Base-by-base conservation (phyloP, 1,284 basidiomycete species). In the Takashimella koratensis region DNA sequence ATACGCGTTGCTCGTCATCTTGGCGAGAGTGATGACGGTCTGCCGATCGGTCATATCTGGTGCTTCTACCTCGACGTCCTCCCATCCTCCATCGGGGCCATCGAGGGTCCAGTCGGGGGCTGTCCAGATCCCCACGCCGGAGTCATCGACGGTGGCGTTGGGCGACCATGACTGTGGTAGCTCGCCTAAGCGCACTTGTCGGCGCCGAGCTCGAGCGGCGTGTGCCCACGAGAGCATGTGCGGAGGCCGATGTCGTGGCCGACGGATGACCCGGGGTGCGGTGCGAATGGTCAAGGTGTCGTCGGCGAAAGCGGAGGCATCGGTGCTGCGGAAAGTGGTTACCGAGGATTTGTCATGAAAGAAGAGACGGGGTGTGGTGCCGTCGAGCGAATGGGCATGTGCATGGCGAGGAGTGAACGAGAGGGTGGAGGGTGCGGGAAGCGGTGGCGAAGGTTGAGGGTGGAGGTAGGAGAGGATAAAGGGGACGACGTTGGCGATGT, bases 1-100 rank as follows among this genome's bases (percentile, higher is more conserved):
- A 76, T 97, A 98, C 27, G 96, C 93, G 68, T 96, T 90, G 63
- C 85, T 88, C 24, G 90, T 84, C 90, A 98, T 97, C 81, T 92
- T 96, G 20, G 93, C 95, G 40, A 98, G 81, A 24, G 84, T 78
- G 12, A 89, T 79, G 21, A 98, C 76, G 1, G 90, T 89, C 58
- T 86, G 82, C 16, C 90, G 81, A 58, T 84, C 84, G 45, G 85
- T 83, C 13, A 89, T 80, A 70, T 98, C 54, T 2, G 82, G 82
- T 8, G 68, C 78, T 16, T 71, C 67, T 6, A 80, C 74, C 51
- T 80, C 77, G 11, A 78, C 76, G 50, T 80, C 79, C 16, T 79
- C 77, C 80, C 80, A 81, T 22, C 70, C 70, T 0, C 63, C 68
- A 11, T 58, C 52, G 20, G 52, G 30, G 41, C 60, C 58, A 19